Percentiles rank a stretch among this genome's conserved stretches.
Conservation (phyloP, 371 early-diverging fungal genomes). For the Saksenaea oblongispora region DNA sequence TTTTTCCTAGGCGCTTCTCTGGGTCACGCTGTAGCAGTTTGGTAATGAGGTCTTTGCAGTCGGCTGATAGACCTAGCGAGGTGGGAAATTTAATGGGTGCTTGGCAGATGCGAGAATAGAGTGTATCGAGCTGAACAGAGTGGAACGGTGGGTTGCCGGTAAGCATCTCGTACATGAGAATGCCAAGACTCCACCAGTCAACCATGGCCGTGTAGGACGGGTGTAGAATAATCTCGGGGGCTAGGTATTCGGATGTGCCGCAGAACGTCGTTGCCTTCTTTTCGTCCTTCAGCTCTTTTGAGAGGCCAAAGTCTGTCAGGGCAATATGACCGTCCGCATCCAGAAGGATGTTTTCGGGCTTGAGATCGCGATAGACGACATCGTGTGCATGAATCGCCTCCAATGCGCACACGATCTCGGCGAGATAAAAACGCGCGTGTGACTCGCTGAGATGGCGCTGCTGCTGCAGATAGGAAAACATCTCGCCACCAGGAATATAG, state of each 20-base stretch:
- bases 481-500: slow-evolving; percentile 82
- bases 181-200: slow-evolving; percentile 99
- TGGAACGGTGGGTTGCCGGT: slow-evolving; percentile 88
- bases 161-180: slow-evolving; percentile 93
- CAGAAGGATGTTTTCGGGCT: slow-evolving; percentile 67
- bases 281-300: slow-evolving; percentile 61
- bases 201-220: slow-evolving; percentile 77
- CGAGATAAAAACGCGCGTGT: slow-evolving; percentile 69
- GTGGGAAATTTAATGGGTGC: slow-evolving; percentile 17
- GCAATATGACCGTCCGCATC: slow-evolving; percentile 76
- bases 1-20: slow-evolving; percentile 54
- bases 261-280: slow-evolving; percentile 69
- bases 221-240: slow-evolving; percentile 88
- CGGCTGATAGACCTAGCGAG: slow-evolving; percentile 40
- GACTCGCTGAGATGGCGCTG: slow-evolving; percentile 62
- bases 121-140: slow-evolving; percentile 77
- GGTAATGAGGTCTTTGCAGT: slow-evolving; percentile 70
- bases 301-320: slow-evolving; percentile 82
- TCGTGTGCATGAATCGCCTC: slow-evolving; percentile 71
- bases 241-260: slow-evolving; percentile 97
- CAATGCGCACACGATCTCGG: slow-evolving; percentile 73
- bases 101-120: slow-evolving; percentile 84
- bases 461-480: slow-evolving; percentile 66
- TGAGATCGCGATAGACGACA: slow-evolving; percentile 71
- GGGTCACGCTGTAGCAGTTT: slow-evolving; percentile 78